Percentiles rank a stretch among this genome's conserved stretches.
These are phyloP conservation scores for Fagus sylvatica DNA, from an alignment of 306 rosid species.

Conservation along the genomic window DNA sequence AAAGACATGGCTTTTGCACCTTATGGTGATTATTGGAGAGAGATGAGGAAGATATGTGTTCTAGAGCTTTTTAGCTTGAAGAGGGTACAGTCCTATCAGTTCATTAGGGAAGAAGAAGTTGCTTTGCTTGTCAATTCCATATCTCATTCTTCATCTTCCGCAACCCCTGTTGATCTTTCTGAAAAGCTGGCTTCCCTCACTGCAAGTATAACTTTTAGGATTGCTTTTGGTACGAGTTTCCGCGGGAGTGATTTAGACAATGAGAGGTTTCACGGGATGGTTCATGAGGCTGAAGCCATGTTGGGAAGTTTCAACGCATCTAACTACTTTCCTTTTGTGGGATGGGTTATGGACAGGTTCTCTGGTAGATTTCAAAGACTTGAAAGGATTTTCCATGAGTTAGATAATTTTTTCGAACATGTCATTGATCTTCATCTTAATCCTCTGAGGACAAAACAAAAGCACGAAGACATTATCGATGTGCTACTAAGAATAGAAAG, in stretches of 20 bases:
- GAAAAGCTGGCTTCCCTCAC: background rate
- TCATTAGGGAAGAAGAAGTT: conserved; percentile 38
- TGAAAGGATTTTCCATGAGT: conserved; percentile 23
- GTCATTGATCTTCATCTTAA: conserved; percentile 45
- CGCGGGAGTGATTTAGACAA: background rate
- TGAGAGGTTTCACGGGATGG: conserved; percentile 6
- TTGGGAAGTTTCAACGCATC: conserved; percentile 36
- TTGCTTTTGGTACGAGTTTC: conserved; percentile 29
- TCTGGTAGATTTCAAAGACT: conserved; percentile 27
- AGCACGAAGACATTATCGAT: conserved; percentile 42
- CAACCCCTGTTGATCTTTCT: conserved; percentile 11
- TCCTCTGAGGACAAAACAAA: background rate
- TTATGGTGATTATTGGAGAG: conserved; percentile 46
- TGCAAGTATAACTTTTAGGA: conserved; percentile 21
- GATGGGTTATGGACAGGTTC: conserved; percentile 34
- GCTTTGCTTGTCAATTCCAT: conserved; percentile 13
- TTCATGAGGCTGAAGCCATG: conserved; percentile 11
- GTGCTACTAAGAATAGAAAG: conserved; percentile 37
- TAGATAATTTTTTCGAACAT: conserved; percentile 34
- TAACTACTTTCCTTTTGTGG: conserved; percentile 37
- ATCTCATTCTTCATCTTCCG: conserved; percentile 5
- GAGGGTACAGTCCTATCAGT: conserved; percentile 34
- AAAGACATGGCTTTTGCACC: conserved; percentile 23
- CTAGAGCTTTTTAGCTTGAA: conserved; percentile 34
- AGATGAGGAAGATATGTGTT: conserved; percentile 35